Evolutionary conservation across 2,329 filamentous ascomycete species (phyloP), one percentile per base, ranked within the genome.

Genomic region (Cladophialophora chaetospira): DNA sequence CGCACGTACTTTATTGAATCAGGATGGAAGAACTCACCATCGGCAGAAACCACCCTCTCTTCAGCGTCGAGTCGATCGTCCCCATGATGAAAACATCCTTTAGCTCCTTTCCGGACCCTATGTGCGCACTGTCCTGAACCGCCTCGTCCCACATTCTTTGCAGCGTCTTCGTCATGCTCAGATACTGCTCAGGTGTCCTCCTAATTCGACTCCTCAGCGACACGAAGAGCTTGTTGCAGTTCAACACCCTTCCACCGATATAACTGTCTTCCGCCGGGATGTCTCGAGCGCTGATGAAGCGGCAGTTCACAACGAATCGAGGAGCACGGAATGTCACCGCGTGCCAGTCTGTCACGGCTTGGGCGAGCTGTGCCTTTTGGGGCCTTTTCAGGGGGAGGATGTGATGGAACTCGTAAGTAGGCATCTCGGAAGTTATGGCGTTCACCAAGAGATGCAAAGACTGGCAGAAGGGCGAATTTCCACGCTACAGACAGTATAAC

Each of bases 371-470:
- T 13, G 40, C 13, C 9, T 44, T 44, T 23, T 44, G 40, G 2
- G 15, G 13, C n/a, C n/a, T 19, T 19, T 13, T 19, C 13, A 44
- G 9, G 5, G 8, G 40, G 11, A 17, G 15, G 19, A 23, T 23
- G 19, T 44, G 40, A 19, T 44, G 11, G 19, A 44, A 44, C 15
- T 44, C 73, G 73, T 5, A 44, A 23, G 23, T 3, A 11, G 40
- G 40, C 40, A 44, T 44, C 40, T 17, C 23, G 15, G 23, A n/a
- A n/a, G n/a, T n/a, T n/a, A n/a, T n/a, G n/a, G n/a, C n/a, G n/a
- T n/a, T n/a, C n/a, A n/a, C n/a, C n/a, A n/a, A n/a, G n/a, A n/a
- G n/a, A n/a, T n/a, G n/a, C n/a, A n/a, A n/a, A n/a, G n/a, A n/a
- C n/a, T n/a, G n/a, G n/a, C n/a, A n/a, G n/a, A n/a, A n/a, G n/a